Conservation (phyloP, 1,284 basidiomycete genomes). For the Pulchroboletus neoregius region DNA sequence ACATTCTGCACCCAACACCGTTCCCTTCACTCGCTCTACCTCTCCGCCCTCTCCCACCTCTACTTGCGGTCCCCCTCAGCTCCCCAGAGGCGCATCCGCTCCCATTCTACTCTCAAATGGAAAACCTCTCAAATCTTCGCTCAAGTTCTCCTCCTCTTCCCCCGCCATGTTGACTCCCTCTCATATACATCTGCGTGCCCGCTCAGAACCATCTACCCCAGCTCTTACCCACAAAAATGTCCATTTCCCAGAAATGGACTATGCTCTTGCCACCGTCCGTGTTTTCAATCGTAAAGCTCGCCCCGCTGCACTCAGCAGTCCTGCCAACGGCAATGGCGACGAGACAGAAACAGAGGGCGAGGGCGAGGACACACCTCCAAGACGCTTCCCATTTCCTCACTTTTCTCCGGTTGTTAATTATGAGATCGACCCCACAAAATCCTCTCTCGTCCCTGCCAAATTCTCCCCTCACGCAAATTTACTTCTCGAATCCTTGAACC, state of each 20-base stretch:
- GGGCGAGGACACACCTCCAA: conserved; percentile 39
- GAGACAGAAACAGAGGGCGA: conserved; percentile 85
- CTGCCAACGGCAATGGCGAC: conserved; percentile 49
- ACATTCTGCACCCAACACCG: conserved; percentile 4
- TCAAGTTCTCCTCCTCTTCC: conserved; percentile 68
- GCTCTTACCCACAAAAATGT: conserved; percentile 73
- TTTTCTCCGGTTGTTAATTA: conserved; percentile 53
- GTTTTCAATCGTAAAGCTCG: conserved; percentile 81
- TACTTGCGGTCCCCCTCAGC: conserved; percentile 12
- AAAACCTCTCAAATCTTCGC: conserved; percentile 84
- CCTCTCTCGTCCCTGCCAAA: conserved; percentile 44
- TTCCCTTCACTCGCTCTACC: conserved; percentile 33
- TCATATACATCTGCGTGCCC: conserved; percentile 42
- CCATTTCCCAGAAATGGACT: conserved; percentile 71
- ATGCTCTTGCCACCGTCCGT: conserved; percentile 76
- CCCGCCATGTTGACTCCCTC: conserved; percentile 39
- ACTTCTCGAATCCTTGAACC: conserved; percentile 47
- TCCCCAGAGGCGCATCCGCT: conserved; percentile 34
- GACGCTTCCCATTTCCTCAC: conserved; percentile 40
- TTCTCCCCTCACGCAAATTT: conserved; percentile 36
- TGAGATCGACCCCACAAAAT: conserved; percentile 41
- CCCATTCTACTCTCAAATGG: conserved; percentile 73
- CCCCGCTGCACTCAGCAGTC: conserved; percentile 48
- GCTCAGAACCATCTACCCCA: conserved; percentile 71
- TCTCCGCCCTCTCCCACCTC: conserved; percentile 15